phyloP scores from a whole-genome alignment of 495 filamentous ascomycete species.

The Neurospora sp. region DNA sequence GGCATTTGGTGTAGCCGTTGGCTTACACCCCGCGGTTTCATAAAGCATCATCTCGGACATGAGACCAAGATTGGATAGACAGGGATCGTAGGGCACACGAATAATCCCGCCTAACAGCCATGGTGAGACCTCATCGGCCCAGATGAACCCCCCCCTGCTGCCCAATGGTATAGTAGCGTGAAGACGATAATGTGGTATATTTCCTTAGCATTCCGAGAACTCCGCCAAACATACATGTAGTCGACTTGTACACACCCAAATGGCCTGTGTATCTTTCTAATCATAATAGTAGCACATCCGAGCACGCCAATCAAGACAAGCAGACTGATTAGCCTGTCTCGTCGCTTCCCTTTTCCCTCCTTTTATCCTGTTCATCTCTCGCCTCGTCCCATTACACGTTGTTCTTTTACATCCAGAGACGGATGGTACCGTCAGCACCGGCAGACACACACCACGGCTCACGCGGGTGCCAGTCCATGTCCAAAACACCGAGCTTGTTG shows the following conservation, averaged over 20 bases:
- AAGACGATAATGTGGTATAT: background rate
- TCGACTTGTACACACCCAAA: background rate
- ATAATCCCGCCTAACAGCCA: background rate
- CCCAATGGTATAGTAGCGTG: background rate
- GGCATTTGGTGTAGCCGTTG: background rate
- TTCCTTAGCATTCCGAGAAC: background rate
- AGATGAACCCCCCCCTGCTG: background rate
- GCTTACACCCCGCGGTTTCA: background rate
- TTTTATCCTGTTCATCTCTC: background rate
- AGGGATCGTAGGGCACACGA: background rate
- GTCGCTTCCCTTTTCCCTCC: background rate
- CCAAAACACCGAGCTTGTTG: constrained; percentile 76
- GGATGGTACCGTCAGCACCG: constrained; percentile 76
- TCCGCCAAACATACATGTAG: background rate
- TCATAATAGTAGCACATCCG: background rate
- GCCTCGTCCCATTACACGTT: background rate
- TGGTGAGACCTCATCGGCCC: background rate
- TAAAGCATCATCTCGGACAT: background rate
- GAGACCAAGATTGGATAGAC: background rate
- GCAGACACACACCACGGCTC: constrained; percentile 92
- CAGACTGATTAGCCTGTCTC: background rate
- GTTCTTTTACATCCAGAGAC: constrained; percentile 34
- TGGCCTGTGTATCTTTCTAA: background rate
- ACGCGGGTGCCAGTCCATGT: constrained; percentile 87
- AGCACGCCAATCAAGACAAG: background rate